A percentile compares a stretch with the other conserved stretches of the same genome.
These are phyloP conservation scores for Piper betle DNA, from an alignment of 164 flowering plant species.

Conservation along the genomic window DNA sequence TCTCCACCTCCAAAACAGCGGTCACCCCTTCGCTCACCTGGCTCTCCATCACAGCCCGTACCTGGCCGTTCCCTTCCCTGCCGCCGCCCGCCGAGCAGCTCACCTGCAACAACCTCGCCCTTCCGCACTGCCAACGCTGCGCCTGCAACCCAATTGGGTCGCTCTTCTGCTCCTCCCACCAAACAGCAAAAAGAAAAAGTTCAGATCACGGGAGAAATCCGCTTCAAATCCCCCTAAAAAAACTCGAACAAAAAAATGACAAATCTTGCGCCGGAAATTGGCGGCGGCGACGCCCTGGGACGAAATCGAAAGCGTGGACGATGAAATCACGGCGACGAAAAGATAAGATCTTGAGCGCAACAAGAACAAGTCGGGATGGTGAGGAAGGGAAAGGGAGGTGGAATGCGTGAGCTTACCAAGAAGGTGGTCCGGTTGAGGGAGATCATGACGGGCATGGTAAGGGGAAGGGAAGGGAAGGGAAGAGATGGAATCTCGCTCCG, in stretches of 20 bases:
- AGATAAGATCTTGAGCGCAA: not conserved
- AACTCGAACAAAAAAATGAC: constrained; percentile 5
- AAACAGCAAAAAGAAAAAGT: constrained; percentile 8
- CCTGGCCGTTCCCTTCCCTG: constrained; percentile 13
- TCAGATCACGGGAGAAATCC: constrained; percentile 26
- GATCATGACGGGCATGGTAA: constrained; percentile 23
- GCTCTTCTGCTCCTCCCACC: constrained; percentile 8
- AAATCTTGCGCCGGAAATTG: too few species aligned
- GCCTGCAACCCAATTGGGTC: constrained; percentile 2
- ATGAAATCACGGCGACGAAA: not conserved
- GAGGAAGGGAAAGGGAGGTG: not conserved
- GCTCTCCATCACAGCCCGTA: constrained; percentile 12
- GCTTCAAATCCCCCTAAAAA: constrained; percentile 9
- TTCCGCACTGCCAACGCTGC: constrained; percentile 16
- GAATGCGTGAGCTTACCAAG: constrained; percentile 21
- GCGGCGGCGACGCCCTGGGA: not conserved
- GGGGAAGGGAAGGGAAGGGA: constrained; percentile 14
- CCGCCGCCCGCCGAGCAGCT: constrained; percentile 11
- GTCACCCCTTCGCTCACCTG: constrained; percentile 14
- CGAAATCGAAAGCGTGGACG: not conserved
- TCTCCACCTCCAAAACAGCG: constrained; percentile 26
- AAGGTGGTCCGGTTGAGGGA: constrained; percentile 21
- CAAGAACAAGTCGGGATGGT: not conserved
- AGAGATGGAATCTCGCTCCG: not conserved
- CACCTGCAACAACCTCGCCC: constrained; percentile 4